Conservation (phyloP, 495 filamentous ascomycete species). For the Penicillium cinerascens region DNA sequence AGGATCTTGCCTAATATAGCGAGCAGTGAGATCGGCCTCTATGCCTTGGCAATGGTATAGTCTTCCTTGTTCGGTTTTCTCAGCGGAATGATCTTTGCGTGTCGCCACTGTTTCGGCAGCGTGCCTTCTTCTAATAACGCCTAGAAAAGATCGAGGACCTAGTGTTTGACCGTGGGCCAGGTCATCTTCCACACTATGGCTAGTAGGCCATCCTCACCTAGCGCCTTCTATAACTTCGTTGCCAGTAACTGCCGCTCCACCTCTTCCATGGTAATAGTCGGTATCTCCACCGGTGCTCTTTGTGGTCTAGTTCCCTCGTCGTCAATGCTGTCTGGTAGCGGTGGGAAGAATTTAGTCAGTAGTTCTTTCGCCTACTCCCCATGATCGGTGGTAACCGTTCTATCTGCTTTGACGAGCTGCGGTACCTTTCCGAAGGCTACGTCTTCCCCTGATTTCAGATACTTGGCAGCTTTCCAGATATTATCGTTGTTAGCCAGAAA, state of each 20-base stretch:
- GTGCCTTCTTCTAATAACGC: conserved; percentile 12
- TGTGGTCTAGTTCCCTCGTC: conserved; percentile 17
- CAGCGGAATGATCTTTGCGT: conserved; percentile 19
- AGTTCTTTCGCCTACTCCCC: conserved; percentile 20
- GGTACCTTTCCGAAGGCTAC: too few species aligned
- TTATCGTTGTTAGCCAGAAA: conserved; percentile 26
- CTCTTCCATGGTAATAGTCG: conserved; percentile 19
- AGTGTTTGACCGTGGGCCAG: conserved; percentile 27
- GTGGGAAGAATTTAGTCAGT: conserved; percentile 27
- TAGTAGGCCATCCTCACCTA: conserved; percentile 21
- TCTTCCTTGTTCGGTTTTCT: conserved; percentile 22
- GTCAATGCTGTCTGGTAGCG: conserved; percentile 16
- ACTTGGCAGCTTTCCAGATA: conserved; percentile 25
- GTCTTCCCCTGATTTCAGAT: conserved; percentile 22
- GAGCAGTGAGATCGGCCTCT: too few species aligned
- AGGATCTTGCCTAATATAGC: too few species aligned
- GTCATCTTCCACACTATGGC: conserved; percentile 27
- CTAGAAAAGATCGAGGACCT: conserved; percentile 18
- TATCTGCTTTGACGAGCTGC: conserved; percentile 12
- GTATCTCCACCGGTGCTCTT: conserved; percentile 20
- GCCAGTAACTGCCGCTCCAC: conserved; percentile 15
- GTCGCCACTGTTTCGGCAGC: conserved; percentile 12
- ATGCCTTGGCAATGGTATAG: conserved; percentile 16
- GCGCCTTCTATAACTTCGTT: conserved; percentile 21
- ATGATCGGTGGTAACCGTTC: too few species aligned